Evolutionary conservation across 805 yeast genomes (phyloP).

Genomic region (Isabelozyma rhagii): DNA sequence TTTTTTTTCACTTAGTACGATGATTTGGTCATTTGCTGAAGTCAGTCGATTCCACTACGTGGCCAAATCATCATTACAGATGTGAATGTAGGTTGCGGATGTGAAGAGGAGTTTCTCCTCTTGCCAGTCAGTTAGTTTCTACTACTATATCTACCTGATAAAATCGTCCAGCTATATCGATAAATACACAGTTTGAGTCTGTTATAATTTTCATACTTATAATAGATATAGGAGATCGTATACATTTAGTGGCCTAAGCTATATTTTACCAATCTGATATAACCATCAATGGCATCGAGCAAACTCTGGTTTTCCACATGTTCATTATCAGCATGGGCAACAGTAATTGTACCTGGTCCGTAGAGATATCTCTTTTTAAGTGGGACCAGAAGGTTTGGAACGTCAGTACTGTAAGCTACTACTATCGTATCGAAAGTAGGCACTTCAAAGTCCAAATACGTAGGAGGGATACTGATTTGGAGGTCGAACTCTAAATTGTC

Average conservation of each 20-base stretch:
- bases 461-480: slow-evolving; percentile 32
- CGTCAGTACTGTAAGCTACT: slow-evolving; percentile 48
- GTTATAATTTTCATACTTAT: slow-evolving; percentile 26
- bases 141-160: slow-evolving; percentile 7
- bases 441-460: slow-evolving; percentile 52
- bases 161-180: slow-evolving; percentile 33
- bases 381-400: slow-evolving; percentile 22
- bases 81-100: slow-evolving; percentile 9
- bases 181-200: slow-evolving; percentile 47
- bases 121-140: slow-evolving; percentile 5
- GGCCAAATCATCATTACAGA: neutral
- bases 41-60: neutral
- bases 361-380: slow-evolving; percentile 46
- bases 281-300: slow-evolving; percentile 49
- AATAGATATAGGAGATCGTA: slow-evolving; percentile 45
- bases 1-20: neutral
- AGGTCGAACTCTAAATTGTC: slow-evolving; percentile 18
- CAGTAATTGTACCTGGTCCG: slow-evolving; percentile 65
- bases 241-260: slow-evolving; percentile 22
- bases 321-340: slow-evolving; percentile 61
- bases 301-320: slow-evolving; percentile 47
- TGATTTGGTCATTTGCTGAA: neutral
- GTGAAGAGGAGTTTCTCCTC: slow-evolving; percentile 5
- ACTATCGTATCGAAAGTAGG: slow-evolving; percentile 60
- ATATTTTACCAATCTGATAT: slow-evolving; percentile 39